phyloP scores from a whole-genome alignment of 257 asterid species.

The Galeopsis tetrahit region DNA sequence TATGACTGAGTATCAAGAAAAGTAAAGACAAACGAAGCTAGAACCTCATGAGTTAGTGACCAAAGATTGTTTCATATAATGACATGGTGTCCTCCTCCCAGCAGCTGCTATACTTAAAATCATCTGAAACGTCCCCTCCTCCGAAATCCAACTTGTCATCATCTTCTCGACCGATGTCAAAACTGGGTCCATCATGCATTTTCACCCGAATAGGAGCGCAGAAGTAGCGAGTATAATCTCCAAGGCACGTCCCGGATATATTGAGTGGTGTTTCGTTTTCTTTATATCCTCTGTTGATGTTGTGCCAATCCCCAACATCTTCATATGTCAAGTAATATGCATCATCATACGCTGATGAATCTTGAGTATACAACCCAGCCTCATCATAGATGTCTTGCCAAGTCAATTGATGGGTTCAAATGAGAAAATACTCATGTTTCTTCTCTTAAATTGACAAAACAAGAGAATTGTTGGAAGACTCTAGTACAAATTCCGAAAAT shows the following conservation, averaged over 20 bases:
- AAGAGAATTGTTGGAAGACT: no score
- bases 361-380: not conserved
- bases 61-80: not conserved
- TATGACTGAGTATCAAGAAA: not conserved
- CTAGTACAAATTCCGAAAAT: not conserved
- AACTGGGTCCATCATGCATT: not conserved
- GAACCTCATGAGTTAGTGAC: not conserved
- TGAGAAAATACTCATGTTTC: not conserved
- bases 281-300: not conserved
- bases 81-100: not conserved
- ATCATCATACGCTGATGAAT: slow-evolving; percentile 8
- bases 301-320: slow-evolving; percentile 32
- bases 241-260: slow-evolving; percentile 36
- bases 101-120: not conserved
- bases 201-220: slow-evolving; percentile 23
- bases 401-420: slow-evolving; percentile 10
- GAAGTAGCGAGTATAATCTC: slow-evolving; percentile 17
- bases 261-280: not conserved
- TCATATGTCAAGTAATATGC: slow-evolving; percentile 19
- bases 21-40: not conserved
- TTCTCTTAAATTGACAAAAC: no score
- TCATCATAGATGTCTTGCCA: slow-evolving; percentile 30
- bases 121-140: not conserved
- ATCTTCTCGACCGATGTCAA: not conserved
- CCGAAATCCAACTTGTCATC: not conserved